Base-by-base conservation (phyloP, 192 early-diverging fungal genomes). In the Jimgerdemannia lactiflua region DNA sequence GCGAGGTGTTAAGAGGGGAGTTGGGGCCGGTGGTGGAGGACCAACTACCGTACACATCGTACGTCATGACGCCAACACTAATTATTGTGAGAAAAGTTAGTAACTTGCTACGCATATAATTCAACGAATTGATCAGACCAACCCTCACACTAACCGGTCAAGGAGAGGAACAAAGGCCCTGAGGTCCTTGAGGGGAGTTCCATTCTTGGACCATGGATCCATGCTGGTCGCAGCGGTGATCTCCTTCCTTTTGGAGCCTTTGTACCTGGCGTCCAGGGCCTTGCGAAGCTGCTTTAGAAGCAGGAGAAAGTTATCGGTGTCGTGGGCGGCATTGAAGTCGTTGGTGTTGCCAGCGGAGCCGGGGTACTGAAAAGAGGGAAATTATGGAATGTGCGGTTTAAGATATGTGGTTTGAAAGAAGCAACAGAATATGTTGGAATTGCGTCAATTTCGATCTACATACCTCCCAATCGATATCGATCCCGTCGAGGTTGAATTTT, bases 391-490 rank as follows among this genome's bases (percentile, higher is more conserved):
- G 8, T 2, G 11, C 39, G 4, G 4, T 17, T 29, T 29, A 29
- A 29, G 29, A 29, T 29, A 29, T 29, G 29, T 29, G 29, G 29
- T 29, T 29, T 29, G 29, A 29, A 29, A 29, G 1, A 29, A 29
- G 29, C 29, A 29, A 29, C 29, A 29, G 29, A 29, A 29, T 29
- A 29, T 29, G 29, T 29, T 29, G 29, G 29, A 29, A 29, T 29
- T 29, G 29, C 29, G 29, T 29, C 29, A 29, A 29, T 29, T 29
- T 29, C 29, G 1, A 29, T 29, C 29, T 29, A 42, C 87, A 85
- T 66, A 87, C 90, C 82, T 91, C 90, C 90, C 88, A 92, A 75
- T 91, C 83, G 78, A 86, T 79, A 81, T 90, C 88, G 43, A 91
- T 83, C 70, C 91, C 91, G 65, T 92, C 89, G 4, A 87, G 82